phyloP scores from a whole-genome alignment of 1,284 basidiomycete species.

The Cryptococcus sp. region DNA sequence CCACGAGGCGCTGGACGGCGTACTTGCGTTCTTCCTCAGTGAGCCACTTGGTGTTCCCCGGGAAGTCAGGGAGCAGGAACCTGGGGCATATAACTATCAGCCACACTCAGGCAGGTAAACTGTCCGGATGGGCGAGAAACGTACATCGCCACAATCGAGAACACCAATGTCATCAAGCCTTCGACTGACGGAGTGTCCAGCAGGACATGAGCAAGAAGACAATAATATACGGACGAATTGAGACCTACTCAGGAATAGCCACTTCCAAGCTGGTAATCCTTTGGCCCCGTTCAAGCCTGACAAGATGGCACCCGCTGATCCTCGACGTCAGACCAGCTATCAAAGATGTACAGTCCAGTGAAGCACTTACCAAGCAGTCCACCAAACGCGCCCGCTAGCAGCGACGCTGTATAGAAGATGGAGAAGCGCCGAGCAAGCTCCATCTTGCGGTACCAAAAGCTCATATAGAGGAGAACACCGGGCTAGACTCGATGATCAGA shows the following conservation, averaged over 20 bases:
- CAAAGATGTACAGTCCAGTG: no score
- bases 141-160: no score
- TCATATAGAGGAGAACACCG: conserved; percentile 22
- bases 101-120: background rate
- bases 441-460: conserved; percentile 24
- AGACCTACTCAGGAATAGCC: conserved; percentile 26
- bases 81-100: conserved; percentile 14
- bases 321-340: background rate
- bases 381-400: conserved; percentile 20
- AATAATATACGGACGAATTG: background rate
- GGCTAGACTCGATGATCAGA: conserved; percentile 3
- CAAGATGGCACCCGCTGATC: conserved; percentile 29
- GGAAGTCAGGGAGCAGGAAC: conserved; percentile 44
- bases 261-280: conserved; percentile 21
- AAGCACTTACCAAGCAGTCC: no score
- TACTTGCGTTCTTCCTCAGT: conserved; percentile 25
- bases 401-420: conserved; percentile 29
- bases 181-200: no score
- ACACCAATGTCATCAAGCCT: no score
- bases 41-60: conserved; percentile 39
- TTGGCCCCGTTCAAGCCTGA: conserved; percentile 22
- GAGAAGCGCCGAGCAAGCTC: conserved; percentile 37
- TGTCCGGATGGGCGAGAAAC: no score
- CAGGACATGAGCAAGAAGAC: no score
- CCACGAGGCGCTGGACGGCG: conserved; percentile 21